Base-by-base conservation (phyloP, 192 early-diverging fungal species). In the Coemansia sp. region DNA sequence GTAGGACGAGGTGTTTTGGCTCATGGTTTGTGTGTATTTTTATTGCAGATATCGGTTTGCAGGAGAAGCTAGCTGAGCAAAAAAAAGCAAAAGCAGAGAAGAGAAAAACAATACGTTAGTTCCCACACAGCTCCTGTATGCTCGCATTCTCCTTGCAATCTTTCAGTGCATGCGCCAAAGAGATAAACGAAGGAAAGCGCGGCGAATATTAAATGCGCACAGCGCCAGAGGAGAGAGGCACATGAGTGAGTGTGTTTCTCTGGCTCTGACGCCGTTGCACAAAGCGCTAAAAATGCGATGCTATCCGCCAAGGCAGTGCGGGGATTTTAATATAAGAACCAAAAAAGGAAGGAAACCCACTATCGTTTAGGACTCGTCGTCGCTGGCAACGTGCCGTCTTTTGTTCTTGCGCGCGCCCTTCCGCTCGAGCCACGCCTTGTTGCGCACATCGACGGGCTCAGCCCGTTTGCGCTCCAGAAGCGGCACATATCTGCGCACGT, bases 351-450 rank as follows among this genome's bases (percentile, higher is more conserved):
- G n/a, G n/a, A n/a, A n/a, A n/a, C n/a, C n/a, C n/a, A n/a, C n/a
- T n/a, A n/a, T n/a, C n/a, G n/a, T n/a, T n/a, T n/a, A n/a, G n/a
- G n/a, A n/a, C n/a, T n/a, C n/a, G n/a, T n/a, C n/a, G n/a, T n/a
- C n/a, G n/a, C n/a, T n/a, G n/a, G n/a, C n/a, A n/a, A n/a, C n/a
- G n/a, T 7, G 51, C 51, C 51, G 22, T 7, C 51, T 6, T 25
- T 52, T 52, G 28, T 71, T 66, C 51, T 71, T 69, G 29, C 49
- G 28, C 10, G 38, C 49, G 36, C 68, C 75, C 63, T 75, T 83
- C 49, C 80, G 75, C 64, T 70, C 72, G 18, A 75, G 49, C 80
- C 80, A 83, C 31, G 63, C 59, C 50, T 64, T 65, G 64, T 83
- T 83, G 32, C 80, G 71, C 64, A 51, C 55, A 11, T 75, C 68